Base-by-base conservation (phyloP, 2,329 filamentous ascomycete genomes). In the Penicillium polonicum region DNA sequence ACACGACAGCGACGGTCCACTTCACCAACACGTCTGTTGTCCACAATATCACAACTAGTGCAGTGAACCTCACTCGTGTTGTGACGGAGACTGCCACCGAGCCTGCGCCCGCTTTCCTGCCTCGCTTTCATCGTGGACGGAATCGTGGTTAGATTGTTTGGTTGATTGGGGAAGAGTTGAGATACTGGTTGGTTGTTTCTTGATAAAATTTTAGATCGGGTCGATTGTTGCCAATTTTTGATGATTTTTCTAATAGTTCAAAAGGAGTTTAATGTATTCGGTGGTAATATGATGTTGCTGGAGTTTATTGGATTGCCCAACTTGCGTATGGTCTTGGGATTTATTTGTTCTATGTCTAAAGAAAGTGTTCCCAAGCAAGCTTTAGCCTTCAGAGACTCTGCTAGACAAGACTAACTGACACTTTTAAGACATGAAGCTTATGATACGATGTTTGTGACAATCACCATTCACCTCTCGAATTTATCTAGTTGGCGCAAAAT, bases 101-200 rank as follows among this genome's bases (percentile, higher is more conserved):
- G 35, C 35, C 49, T 42, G 49, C 23, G 7, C 35, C 55, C 13
- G 42, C 23, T 19, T 57, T 57, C 36, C 8, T 53, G 29, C 55
- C 55, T 25, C 55, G 55, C 7, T 57, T 57, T 31, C 21, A 43
- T 35, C 55, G 55, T 48, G 55, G 29, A 35, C 42, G 55, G 19
- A 38, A 27, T 38, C 49, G 42, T 19, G 55, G 5, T 57, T 57
- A 46, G 36, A 21, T 35, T 41, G 29, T 15, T 39, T 53, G 44
- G 44, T 6, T 35, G 21, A n/a, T 15, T 36, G n/a, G 3, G 21
- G 12, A 52, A 27, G 33, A 38, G 41, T 27, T 13, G 21, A n/a
- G 50, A 29, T 25, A 31, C 38, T 55, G 38, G 41, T 38, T 23
- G 17, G 35, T 31, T 48, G 7, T 13, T 41, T 36, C 4, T 27